These are phyloP conservation scores for Irpex lacteus DNA, from an alignment of 1,284 basidiomycete species.

Conservation along the genomic window DNA sequence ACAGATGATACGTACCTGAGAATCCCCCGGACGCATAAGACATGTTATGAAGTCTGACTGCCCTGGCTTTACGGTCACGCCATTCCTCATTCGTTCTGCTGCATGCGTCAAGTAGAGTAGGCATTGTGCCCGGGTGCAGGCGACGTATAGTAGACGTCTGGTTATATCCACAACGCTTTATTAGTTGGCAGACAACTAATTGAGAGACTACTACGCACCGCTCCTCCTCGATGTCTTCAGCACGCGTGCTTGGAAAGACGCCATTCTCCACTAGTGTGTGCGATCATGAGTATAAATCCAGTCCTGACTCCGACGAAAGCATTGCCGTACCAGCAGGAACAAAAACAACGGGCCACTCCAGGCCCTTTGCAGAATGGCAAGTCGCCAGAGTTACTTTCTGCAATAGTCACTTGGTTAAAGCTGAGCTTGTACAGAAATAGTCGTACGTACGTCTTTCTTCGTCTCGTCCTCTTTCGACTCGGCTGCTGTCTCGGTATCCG, in stretches of 20 bases:
- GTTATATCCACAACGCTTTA: background rate
- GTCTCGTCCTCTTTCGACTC: slow-evolving; percentile 47
- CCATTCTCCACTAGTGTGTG: slow-evolving; percentile 82
- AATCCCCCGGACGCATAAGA: slow-evolving; percentile 22
- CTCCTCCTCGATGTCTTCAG: slow-evolving; percentile 82
- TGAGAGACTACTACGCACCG: slow-evolving; percentile 43
- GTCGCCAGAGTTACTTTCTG: slow-evolving; percentile 89
- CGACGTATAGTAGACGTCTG: slow-evolving; percentile 85
- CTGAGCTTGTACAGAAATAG: too few species aligned
- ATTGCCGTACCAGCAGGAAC: slow-evolving; percentile 64
- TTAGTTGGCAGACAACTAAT: background rate
- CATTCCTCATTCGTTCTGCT: slow-evolving; percentile 48
- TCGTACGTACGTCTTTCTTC: slow-evolving; percentile 40
- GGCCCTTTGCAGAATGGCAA: slow-evolving; percentile 88
- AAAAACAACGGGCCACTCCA: slow-evolving; percentile 90
- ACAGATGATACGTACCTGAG: background rate
- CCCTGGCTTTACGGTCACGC: slow-evolving; percentile 39
- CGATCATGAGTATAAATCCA: too few species aligned
- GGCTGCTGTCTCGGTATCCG: slow-evolving; percentile 67
- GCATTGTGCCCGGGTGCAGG: slow-evolving; percentile 84
- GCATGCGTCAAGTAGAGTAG: slow-evolving; percentile 66
- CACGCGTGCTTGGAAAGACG: slow-evolving; percentile 77
- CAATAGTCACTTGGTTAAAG: too few species aligned
- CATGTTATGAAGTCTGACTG: slow-evolving; percentile 48
- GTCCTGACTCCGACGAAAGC: too few species aligned